These are phyloP conservation scores for Plasmodium vivax DNA, from an alignment of 169 alveolate species.

Conservation along the genomic window DNA sequence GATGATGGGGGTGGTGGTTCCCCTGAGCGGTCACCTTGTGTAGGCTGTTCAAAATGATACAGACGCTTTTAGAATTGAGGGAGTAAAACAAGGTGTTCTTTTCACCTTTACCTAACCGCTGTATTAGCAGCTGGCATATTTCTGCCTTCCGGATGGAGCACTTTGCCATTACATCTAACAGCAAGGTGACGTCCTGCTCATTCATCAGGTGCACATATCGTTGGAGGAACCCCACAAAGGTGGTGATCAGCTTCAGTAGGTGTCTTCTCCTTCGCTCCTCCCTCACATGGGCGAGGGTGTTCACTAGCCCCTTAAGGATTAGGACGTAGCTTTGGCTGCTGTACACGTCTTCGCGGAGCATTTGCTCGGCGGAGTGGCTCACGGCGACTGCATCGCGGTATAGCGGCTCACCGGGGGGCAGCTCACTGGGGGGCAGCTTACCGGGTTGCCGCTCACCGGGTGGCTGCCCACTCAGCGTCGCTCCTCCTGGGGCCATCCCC, in stretches of 20 bases:
- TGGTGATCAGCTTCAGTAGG: not conserved
- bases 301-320: slow-evolving; percentile 53
- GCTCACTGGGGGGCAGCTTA: not conserved
- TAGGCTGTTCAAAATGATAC: slow-evolving; percentile 33
- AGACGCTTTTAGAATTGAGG: slow-evolving; percentile 37
- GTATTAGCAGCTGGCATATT: slow-evolving; percentile 2
- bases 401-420: not conserved
- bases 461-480: not conserved
- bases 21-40: not conserved
- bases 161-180: slow-evolving; percentile 32
- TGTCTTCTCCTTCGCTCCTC: slow-evolving; percentile 5
- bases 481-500: not conserved
- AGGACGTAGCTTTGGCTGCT: slow-evolving; percentile 60
- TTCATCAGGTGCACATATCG: slow-evolving; percentile 25
- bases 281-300: not conserved
- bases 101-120: not conserved
- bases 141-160: slow-evolving; percentile 5
- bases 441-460: not conserved
- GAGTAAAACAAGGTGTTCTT: slow-evolving; percentile 24
- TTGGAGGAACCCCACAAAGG: slow-evolving; percentile 21
- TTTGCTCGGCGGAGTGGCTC: not conserved
- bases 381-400: slow-evolving; percentile 16
- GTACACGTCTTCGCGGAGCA: slow-evolving; percentile 14
- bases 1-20: not conserved
- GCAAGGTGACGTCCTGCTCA: slow-evolving; percentile 57